Conservation (phyloP, 805 yeast genomes). For the Kazachstania taianensis region DNA sequence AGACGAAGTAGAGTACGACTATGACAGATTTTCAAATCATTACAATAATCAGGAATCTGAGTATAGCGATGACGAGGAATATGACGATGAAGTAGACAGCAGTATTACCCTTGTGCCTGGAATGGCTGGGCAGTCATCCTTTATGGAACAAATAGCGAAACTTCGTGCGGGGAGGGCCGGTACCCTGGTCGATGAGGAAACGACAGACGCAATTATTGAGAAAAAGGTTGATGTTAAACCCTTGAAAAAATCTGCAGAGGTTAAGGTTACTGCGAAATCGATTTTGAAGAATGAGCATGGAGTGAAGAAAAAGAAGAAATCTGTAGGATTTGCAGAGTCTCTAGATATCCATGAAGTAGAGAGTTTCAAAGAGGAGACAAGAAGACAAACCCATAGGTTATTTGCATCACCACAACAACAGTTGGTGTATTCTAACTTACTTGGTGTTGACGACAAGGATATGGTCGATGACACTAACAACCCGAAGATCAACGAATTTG, state of each 20-base stretch:
- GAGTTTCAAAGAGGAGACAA: slow-evolving; percentile 25
- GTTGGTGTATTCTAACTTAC: slow-evolving; percentile 1
- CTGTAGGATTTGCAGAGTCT: slow-evolving; percentile 26
- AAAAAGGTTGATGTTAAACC: not conserved
- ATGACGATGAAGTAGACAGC: slow-evolving; percentile 15
- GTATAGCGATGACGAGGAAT: slow-evolving; percentile 11
- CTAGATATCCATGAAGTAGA: slow-evolving; percentile 28
- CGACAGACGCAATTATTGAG: not conserved
- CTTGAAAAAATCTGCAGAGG: not conserved
- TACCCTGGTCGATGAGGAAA: not conserved
- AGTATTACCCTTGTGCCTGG: slow-evolving; percentile 21
- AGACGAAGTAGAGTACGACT: slow-evolving; percentile 17
- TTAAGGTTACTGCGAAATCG: slow-evolving; percentile 6
- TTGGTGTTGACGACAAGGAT: slow-evolving; percentile 3
- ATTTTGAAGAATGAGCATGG: slow-evolving; percentile 8
- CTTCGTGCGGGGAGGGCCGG: slow-evolving; percentile 2
- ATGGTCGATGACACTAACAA: slow-evolving; percentile 10
- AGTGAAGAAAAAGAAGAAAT: slow-evolving; percentile 14
- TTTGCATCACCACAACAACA: slow-evolving; percentile 1
- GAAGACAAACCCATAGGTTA: slow-evolving; percentile 19
- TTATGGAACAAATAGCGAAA: slow-evolving; percentile 21
- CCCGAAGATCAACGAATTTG: slow-evolving; percentile 19
- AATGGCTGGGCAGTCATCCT: slow-evolving; percentile 16
- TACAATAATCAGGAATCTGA: slow-evolving; percentile 7
- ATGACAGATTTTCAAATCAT: slow-evolving; percentile 10